A percentile compares a stretch with the other conserved stretches of the same genome.
Evolutionary conservation across 768 basidiomycete species (phyloP).

Genomic region (Collybia sp.): DNA sequence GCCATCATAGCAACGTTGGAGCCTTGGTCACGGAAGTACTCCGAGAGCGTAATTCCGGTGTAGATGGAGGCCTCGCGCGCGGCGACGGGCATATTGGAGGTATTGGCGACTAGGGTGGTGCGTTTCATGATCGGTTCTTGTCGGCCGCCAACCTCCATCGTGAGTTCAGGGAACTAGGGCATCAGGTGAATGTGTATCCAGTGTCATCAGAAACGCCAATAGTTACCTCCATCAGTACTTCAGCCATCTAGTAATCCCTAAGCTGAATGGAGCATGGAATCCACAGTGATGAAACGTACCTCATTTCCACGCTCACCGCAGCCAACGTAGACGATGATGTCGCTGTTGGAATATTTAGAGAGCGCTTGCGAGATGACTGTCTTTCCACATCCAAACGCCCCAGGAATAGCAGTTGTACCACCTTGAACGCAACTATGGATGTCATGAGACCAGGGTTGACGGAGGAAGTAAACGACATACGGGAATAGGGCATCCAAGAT

Average conservation of each 20-base stretch:
- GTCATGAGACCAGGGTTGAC: background rate
- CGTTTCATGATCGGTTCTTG: constrained; percentile 99
- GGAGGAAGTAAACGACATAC: constrained; percentile 26
- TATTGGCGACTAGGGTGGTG: constrained; percentile 97
- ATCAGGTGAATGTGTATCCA: constrained; percentile 2
- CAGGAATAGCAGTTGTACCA: constrained; percentile 95
- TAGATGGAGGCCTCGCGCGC: constrained; percentile 99
- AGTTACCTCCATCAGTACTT: constrained; percentile 94
- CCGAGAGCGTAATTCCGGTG: constrained; percentile 97
- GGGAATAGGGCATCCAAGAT: constrained; percentile 97
- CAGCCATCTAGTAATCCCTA: constrained; percentile 65
- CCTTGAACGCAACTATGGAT: constrained; percentile 85
- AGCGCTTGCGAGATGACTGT: constrained; percentile 98
- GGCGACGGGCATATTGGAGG: constrained; percentile 99
- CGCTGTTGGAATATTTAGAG: constrained; percentile 98
- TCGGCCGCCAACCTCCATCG: constrained; percentile 86
- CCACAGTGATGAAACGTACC: constrained; percentile 30
- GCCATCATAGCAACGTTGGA: constrained; percentile 99
- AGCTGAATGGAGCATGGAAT: constrained; percentile 3
- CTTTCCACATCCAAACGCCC: constrained; percentile 98
- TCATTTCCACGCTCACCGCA: constrained; percentile 99
- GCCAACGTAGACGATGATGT: constrained; percentile 98
- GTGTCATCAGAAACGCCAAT: constrained; percentile 2
- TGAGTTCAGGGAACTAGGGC: constrained; percentile 78
- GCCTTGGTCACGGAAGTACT: constrained; percentile 99